Evolutionary conservation across 2,329 filamentous ascomycete species (phyloP), one percentile per base, ranked within the genome.

Genomic region (Parastagonospora nodorum): DNA sequence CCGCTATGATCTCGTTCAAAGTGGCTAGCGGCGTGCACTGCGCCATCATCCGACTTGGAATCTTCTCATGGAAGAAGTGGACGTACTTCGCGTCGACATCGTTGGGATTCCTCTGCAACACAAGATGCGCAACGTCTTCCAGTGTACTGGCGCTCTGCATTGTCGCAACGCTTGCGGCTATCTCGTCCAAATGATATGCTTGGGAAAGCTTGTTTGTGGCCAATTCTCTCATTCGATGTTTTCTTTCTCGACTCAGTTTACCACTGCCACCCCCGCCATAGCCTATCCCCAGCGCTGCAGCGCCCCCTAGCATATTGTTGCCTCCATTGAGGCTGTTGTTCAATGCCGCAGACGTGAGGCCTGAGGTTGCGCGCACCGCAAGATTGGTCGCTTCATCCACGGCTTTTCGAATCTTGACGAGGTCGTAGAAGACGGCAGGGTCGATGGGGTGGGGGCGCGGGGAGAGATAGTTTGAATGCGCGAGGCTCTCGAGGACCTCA

Each of bases 21-120:
- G 85, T 80, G 45, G 83, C 76, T 49, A 92, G 73, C 55, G 84
- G 87, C 8, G 89, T 92, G 61, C 82, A 86, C 63, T 90, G 84
- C 31, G 86, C 88, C 69, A 94, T 77, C 68, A 88, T 85, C 36
- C 88, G 78, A 35, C 85, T 88, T 1, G 89, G 88, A 24, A 94
- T 92, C 81, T 93, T 94, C 74, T 95, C 89, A 74, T 93, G 89
- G 72, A 95, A 95, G 75, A 93, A 94, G 69, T 94, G 88, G n/a
- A 94, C 90, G 68, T 94, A 94, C 72, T 88, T 88, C 27, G 89
- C 90, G 65, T 94, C 88, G 37, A 80, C 74, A 65, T 92, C 86
- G 43, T 80, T 71, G n/a, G 84, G 79, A 53, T 84, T 86, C 53
- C 89, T 81, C 69, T 89, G 85, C 54, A 94, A 75, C 29, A 95